Evolutionary conservation across 208 protist genomes (phyloP), one percentile per base, ranked within the genome.

Genomic region (Wallacemonas rigidus): DNA sequence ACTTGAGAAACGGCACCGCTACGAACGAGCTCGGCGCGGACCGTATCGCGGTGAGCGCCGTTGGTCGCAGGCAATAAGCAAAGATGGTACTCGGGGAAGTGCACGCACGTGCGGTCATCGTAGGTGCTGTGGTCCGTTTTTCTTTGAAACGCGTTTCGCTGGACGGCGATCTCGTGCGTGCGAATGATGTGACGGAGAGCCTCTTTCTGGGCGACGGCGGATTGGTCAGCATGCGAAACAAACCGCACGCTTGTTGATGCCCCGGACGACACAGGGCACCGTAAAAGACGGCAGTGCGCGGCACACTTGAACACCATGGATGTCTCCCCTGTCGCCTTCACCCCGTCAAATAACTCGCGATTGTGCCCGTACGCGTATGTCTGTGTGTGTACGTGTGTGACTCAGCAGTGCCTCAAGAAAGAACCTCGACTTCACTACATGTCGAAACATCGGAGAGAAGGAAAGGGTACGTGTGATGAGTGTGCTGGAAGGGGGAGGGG

Each of bases 41-140:
- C 38, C 1, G 40, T 45, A n/a, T 58, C 76, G 14, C 87, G 82
- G 51, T 87, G 81, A 2, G 72, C 48, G 3, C 90, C 90, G 36
- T 72, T 86, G 2, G 74, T 81, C 2, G 81, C 68, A 0, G 90
- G 90, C 43, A 95, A 57, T 14, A 72, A 56, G 1, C 70, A 74
- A 50, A 95, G 60, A n/a, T 85, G 69, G 69, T 83, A 91, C n/a
- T 76, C 69, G 1, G 85, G 80, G 53, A 84, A 95, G 57, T 82
- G 61, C 6, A 75, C 50, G 51, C 77, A 79, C 1, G 55, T 51
- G 2, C 79, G 72, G 6, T 77, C 76, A 44, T 76, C 67, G 76
- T 91, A 90, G 26, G 89, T 88, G 69, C 76, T 83, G 11, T 55
- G 38, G 47, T 68, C 65, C 11, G 72, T 82, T 60, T 78, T 75